Evolutionary conservation across 1,139 yeast species (phyloP).

Genomic region (Saccharomyces pastorianus): DNA sequence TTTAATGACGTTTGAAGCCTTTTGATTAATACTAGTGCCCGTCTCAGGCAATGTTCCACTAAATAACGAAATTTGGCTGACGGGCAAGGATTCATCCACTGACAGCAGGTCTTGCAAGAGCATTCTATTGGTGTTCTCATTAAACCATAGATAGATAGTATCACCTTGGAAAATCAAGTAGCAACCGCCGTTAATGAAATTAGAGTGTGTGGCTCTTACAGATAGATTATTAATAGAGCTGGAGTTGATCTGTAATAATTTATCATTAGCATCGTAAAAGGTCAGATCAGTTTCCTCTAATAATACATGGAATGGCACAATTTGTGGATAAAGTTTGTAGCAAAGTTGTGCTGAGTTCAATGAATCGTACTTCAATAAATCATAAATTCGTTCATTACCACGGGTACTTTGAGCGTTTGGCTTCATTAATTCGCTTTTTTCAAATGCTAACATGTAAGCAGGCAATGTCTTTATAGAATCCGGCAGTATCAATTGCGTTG

Average conservation of each 20-base stretch:
- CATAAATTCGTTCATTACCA: constrained; percentile 56
- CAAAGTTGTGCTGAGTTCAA: constrained; percentile 54
- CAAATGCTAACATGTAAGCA: constrained; percentile 56
- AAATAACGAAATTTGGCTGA: constrained; percentile 35
- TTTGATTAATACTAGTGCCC: constrained; percentile 60
- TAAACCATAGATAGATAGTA: constrained; percentile 58
- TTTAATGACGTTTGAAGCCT: constrained; percentile 54
- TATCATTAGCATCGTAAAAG: constrained; percentile 38
- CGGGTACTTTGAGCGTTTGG: constrained; percentile 39
- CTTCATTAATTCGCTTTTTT: constrained; percentile 60
- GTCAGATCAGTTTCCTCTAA: constrained; percentile 46
- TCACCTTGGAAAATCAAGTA: constrained; percentile 70
- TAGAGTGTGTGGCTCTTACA: constrained; percentile 20
- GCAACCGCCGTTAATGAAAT: constrained; percentile 52
- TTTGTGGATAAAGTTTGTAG: constrained; percentile 70
- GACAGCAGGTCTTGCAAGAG: constrained; percentile 74
- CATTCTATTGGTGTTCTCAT: constrained; percentile 58
- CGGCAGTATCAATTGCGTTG: constrained; percentile 71
- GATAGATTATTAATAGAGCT: constrained; percentile 37
- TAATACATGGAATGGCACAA: constrained; percentile 65
- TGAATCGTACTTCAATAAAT: constrained; percentile 45
- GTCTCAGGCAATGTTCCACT: constrained; percentile 50
- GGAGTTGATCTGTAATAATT: constrained; percentile 38
- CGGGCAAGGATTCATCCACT: constrained; percentile 43
- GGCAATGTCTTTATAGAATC: constrained; percentile 70